Evolutionary conservation across 202 grass and related monocot genomes (phyloP).

Genomic region (Elaeis oleifera): DNA sequence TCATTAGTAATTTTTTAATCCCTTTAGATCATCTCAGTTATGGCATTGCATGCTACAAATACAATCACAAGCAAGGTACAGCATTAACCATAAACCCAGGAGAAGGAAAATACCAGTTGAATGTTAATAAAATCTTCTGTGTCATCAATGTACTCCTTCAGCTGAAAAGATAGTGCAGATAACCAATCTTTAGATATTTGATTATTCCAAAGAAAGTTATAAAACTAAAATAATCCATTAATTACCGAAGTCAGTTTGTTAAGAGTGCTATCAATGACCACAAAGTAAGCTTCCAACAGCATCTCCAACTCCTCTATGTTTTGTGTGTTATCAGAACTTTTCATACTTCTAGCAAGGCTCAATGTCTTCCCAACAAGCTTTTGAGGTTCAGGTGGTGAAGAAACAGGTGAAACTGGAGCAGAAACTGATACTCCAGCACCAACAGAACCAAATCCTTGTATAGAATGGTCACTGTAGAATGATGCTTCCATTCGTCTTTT

Average conservation of each 20-base stretch:
- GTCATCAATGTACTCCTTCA: constrained; percentile 91
- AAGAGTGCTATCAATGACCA: constrained; percentile 74
- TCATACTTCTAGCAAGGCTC: constrained; percentile 53
- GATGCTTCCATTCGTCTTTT: constrained; percentile 65
- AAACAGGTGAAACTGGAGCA: constrained; percentile 60
- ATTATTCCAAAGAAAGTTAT: too few relatives aligned
- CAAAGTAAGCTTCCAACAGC: constrained; percentile 95
- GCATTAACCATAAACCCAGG: too few relatives aligned
- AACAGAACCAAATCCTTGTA: constrained; percentile 31
- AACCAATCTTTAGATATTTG: too few relatives aligned
- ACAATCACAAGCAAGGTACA: too few relatives aligned
- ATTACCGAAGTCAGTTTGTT: constrained; percentile 89
- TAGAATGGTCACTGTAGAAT: constrained; percentile 35
- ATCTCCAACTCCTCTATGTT: constrained; percentile 81
- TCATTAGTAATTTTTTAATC: too few relatives aligned
- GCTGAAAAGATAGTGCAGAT: constrained; percentile 28
- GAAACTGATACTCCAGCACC: constrained; percentile 39
- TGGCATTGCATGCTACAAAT: too few relatives aligned
- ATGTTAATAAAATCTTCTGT: constrained; percentile 92
- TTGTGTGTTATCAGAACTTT: constrained; percentile 42
- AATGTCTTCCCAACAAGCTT: constrained; percentile 72
- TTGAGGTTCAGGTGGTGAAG: constrained; percentile 28
- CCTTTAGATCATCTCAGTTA: too few relatives aligned
- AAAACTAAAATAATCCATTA: too few relatives aligned
- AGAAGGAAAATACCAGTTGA: constrained; percentile 44